These are phyloP conservation scores for Ogataea methanolica DNA, from an alignment of 805 yeast genomes.

Conservation along the genomic window DNA sequence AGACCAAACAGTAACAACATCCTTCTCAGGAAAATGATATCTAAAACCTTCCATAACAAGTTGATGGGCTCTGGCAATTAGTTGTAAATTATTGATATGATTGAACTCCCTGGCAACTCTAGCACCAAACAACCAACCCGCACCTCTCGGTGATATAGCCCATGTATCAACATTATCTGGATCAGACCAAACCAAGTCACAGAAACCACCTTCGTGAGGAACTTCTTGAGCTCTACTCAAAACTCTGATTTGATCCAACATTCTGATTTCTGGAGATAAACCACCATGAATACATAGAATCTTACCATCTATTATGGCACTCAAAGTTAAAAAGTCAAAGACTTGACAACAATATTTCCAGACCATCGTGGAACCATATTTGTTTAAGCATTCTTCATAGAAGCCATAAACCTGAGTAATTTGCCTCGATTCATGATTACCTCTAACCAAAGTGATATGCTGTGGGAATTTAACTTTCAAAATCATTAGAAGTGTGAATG, in stretches of 20 bases:
- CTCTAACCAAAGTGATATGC: conserved; percentile 87
- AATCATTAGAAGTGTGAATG: conserved; percentile 91
- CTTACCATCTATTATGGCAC: conserved; percentile 94
- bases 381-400: conserved; percentile 90
- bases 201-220: conserved; percentile 98
- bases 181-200: conserved; percentile 96
- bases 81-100: conserved; percentile 81
- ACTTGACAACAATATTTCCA: conserved; percentile 98
- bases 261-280: conserved; percentile 91
- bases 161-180: conserved; percentile 97
- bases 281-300: conserved; percentile 97
- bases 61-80: conserved; percentile 96
- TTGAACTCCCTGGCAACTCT: conserved; percentile 94
- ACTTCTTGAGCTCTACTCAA: conserved; percentile 95
- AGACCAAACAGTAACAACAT: conserved; percentile 96
- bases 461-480: conserved; percentile 66
- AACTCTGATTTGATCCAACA: conserved; percentile 95
- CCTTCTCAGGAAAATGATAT: conserved; percentile 93
- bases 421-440: conserved; percentile 96
- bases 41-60: conserved; percentile 98
- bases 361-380: conserved; percentile 90
- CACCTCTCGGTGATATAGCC: conserved; percentile 98
- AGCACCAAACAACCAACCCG: conserved; percentile 96
- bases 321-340: conserved; percentile 87
- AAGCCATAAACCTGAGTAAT: conserved; percentile 99